Evolutionary conservation across 805 yeast genomes (phyloP), one percentile per base, ranked within the genome.

Genomic region (Saturnispora dispora): DNA sequence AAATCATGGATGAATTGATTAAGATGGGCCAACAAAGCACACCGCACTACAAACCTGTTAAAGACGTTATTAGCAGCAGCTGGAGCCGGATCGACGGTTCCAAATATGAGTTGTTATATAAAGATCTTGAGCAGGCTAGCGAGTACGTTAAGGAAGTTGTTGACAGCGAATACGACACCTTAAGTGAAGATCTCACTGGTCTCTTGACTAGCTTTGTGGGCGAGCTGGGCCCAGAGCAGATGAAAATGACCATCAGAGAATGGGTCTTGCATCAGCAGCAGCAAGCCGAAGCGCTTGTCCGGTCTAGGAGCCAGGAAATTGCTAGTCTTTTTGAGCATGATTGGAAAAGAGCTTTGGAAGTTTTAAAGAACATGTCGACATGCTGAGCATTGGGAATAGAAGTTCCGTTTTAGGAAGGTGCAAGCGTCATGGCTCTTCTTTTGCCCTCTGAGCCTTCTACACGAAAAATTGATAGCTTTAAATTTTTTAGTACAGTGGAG

Each of bases 191-290:
- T 60, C 62, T 71, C 40, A 87, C 82, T 52, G 89, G 91, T 1
- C 75, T 76, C 28, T 65, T 85, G 22, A 78, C 86, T 0, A 71
- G 71, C 47, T 85, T 85, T 58, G 78, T 84, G 6, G 73, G 81
- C 1, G 79, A 79, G 42, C 80, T 85, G 79, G 90, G 91, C 0
- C 79, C 76, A 30, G 77, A 76, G 25, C 89, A 85, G 60, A 70
- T 85, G 57, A 71, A 77, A 11, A 79, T 83, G 83, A 78, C 85
- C 0, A 76, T 88, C n/a, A 72, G 74, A 46, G 78, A 84, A 53
- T 88, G 95, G 95, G 66, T 85, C 20, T 60, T 61, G 30, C 70
- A 74, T 56, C 75, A 76, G 58, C 85, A 88, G 0, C 64, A 67
- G 11, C 77, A 76, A 55, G 82, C 85, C 22, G 74, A 74, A 41